Percentiles rank a stretch among this genome's conserved stretches.
Evolutionary conservation across 139 green algal species (phyloP).

Genomic region (Chlamydomonas urium): DNA sequence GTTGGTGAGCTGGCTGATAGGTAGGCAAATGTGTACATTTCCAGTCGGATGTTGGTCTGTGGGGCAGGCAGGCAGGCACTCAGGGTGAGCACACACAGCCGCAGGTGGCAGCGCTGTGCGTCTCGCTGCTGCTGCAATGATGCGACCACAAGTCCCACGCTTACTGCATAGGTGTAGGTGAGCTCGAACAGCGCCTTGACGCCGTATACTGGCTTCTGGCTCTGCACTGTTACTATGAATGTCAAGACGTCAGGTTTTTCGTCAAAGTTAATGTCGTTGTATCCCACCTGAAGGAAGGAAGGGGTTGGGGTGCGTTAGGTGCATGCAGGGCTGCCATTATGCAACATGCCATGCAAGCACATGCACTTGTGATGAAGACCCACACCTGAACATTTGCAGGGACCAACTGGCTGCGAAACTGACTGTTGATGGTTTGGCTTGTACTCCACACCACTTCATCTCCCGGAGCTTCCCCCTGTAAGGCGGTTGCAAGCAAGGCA

Average conservation of each 20-base stretch:
- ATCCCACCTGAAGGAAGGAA: constrained; percentile 26
- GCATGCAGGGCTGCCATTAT: neutral
- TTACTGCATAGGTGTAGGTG: constrained; percentile 20
- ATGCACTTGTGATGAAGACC: neutral
- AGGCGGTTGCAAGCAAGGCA: constrained; percentile 11
- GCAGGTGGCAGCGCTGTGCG: too few species aligned
- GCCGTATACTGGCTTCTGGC: constrained; percentile 26
- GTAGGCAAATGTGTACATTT: constrained; percentile 41
- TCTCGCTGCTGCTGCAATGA: too few species aligned
- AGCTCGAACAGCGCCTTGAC: constrained; percentile 54
- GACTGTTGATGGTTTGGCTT: constrained; percentile 18
- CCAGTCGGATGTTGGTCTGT: constrained; percentile 25
- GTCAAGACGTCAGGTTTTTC: constrained; percentile 45
- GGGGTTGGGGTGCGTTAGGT: too few species aligned
- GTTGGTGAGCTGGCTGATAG: constrained; percentile 13
- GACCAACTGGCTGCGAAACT: constrained; percentile 22
- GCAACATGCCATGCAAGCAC: neutral
- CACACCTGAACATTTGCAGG: constrained; percentile 43
- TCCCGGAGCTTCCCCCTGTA: constrained; percentile 18
- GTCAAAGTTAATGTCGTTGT: constrained; percentile 48
- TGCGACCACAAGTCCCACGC: neutral
- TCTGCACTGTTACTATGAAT: constrained; percentile 26
- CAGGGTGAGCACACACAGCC: too few species aligned
- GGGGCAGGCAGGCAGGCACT: too few species aligned
- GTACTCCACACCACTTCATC: constrained; percentile 44